These are phyloP conservation scores for Akebia trifoliata DNA, from an alignment of 164 flowering plant species.

Conservation along the genomic window DNA sequence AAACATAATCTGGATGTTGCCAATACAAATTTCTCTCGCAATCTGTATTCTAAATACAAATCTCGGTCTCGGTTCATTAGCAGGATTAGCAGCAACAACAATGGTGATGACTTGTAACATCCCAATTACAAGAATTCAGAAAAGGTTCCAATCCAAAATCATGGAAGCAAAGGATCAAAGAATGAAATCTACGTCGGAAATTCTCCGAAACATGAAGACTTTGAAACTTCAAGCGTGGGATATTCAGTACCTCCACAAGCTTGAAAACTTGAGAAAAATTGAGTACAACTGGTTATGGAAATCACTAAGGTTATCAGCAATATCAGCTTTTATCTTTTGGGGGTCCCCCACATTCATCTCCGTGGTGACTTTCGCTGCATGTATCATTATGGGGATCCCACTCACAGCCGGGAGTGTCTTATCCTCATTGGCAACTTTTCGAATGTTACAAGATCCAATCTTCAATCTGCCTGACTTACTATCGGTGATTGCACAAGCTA, in stretches of 20 bases:
- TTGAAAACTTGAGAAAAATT: slow-evolving; percentile 48
- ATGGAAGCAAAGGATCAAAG: slow-evolving; percentile 82
- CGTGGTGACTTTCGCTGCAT: slow-evolving; percentile 64
- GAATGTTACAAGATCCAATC: slow-evolving; percentile 91
- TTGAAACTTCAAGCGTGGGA: slow-evolving; percentile 98
- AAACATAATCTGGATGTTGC: slow-evolving; percentile 79
- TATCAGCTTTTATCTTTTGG: slow-evolving; percentile 78
- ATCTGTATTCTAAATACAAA: slow-evolving; percentile 51
- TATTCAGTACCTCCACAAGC: slow-evolving; percentile 51
- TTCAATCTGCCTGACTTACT: slow-evolving; percentile 83
- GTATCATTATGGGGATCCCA: slow-evolving; percentile 66
- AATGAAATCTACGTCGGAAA: slow-evolving; percentile 87
- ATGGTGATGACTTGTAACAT: slow-evolving; percentile 68
- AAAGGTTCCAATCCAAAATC: slow-evolving; percentile 58
- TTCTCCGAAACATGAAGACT: slow-evolving; percentile 75
- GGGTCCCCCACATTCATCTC: slow-evolving; percentile 88
- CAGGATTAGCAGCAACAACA: slow-evolving; percentile 65
- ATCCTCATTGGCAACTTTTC: slow-evolving; percentile 89
- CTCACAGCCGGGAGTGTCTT: slow-evolving; percentile 84
- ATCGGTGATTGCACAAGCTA: slow-evolving; percentile 63
- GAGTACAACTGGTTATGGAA: slow-evolving; percentile 79
- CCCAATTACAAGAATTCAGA: slow-evolving; percentile 71
- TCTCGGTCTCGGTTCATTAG: slow-evolving; percentile 63
- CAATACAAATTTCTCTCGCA: slow-evolving; percentile 80
- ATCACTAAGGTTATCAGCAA: slow-evolving; percentile 47